A percentile compares a stretch with the other conserved stretches of the same genome.
Evolutionary conservation across 495 filamentous ascomycete species (phyloP).

Genomic region (Oidiodendron maius): DNA sequence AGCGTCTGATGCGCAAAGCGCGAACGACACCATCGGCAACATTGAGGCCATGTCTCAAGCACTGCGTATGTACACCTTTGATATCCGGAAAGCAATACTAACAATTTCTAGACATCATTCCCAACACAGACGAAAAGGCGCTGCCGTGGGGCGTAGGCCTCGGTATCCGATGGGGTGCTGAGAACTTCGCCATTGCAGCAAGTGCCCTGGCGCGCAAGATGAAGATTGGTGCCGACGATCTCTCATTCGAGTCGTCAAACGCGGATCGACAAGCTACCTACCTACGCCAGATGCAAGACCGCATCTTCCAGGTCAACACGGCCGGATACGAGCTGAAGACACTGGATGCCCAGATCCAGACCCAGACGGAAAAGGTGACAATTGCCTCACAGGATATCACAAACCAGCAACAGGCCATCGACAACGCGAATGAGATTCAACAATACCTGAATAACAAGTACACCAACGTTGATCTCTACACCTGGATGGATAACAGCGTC

Average conservation of each 20-base stretch:
- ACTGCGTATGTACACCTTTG: no score
- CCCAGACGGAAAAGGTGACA: slow-evolving; percentile 12
- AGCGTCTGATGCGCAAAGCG: not conserved
- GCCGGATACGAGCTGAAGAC: slow-evolving; percentile 25
- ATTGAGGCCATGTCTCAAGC: not conserved
- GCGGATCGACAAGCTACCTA: not conserved
- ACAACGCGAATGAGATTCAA: slow-evolving; percentile 12
- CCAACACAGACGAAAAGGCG: not conserved
- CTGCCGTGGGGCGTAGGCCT: not conserved
- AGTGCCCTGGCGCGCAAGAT: not conserved
- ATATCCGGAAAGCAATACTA: no score
- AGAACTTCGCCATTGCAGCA: not conserved
- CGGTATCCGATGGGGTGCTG: not conserved
- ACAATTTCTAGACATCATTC: no score
- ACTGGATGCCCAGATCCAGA: slow-evolving; percentile 28
- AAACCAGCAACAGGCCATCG: slow-evolving; percentile 18
- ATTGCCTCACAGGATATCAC: slow-evolving; percentile 17
- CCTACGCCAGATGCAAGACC: slow-evolving; percentile 20
- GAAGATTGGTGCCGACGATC: not conserved
- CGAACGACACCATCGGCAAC: not conserved
- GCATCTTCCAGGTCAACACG: slow-evolving; percentile 22
- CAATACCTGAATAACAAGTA: slow-evolving; percentile 27
- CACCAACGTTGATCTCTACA: slow-evolving; percentile 28
- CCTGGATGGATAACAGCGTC: slow-evolving; percentile 19
- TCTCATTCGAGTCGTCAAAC: not conserved